A percentile compares a stretch with the other conserved stretches of the same genome.
Conservation (phyloP, 83 land plant genomes). For the Thuja plicata region DNA sequence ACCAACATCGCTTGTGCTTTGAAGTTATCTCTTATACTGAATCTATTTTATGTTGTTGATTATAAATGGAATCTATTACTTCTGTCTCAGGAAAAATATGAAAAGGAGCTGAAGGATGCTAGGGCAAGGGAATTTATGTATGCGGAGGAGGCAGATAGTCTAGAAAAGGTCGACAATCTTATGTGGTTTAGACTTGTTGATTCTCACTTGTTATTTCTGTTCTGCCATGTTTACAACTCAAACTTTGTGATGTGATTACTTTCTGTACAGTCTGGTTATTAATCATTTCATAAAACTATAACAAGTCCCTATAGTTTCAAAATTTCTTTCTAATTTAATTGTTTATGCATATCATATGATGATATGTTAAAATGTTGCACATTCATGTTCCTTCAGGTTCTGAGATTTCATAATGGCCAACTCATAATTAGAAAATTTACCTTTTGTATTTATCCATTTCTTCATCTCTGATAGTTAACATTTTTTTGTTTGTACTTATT, state of each 20-base stretch:
- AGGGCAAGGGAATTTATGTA: slow-evolving; percentile 67
- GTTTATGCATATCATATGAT: neutral
- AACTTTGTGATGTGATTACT: neutral
- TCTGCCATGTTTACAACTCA: neutral
- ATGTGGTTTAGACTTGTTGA: neutral
- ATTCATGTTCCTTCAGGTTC: neutral
- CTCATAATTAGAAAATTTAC: neutral
- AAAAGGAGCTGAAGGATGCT: slow-evolving; percentile 78
- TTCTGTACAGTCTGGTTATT: neutral
- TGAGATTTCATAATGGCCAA: neutral
- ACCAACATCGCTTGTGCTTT: neutral
- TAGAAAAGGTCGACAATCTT: slow-evolving; percentile 48
- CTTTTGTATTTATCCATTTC: too few species aligned
- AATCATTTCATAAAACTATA: neutral
- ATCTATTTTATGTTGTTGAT: neutral
- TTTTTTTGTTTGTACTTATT: neutral
- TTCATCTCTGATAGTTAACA: neutral
- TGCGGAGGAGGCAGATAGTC: slow-evolving; percentile 71
- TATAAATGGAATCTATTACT: neutral
- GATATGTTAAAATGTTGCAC: neutral
- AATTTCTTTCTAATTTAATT: neutral
- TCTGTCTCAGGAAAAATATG: slow-evolving; percentile 56
- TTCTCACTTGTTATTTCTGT: neutral
- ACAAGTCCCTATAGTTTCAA: neutral
- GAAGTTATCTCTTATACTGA: neutral